Evolutionary conservation across 805 yeast genomes (phyloP).

Genomic region (Candida manassasensis): DNA sequence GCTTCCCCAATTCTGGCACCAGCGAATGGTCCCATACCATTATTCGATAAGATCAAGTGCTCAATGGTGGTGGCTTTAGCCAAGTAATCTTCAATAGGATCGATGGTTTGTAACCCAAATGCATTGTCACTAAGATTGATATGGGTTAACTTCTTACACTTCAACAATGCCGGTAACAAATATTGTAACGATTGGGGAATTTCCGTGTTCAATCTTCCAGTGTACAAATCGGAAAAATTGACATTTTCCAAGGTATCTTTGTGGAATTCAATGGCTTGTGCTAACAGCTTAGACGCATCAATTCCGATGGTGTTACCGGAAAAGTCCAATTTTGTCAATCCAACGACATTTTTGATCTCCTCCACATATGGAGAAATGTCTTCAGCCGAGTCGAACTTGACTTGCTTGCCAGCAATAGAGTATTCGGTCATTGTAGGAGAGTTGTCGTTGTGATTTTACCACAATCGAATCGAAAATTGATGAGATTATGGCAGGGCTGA

Average conservation of each 20-base stretch:
- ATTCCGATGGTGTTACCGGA: conserved; percentile 95
- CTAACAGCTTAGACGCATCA: conserved; percentile 74
- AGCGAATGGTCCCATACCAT: conserved; percentile 98
- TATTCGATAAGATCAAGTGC: conserved; percentile 85
- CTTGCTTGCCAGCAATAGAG: conserved; percentile 68
- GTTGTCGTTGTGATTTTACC: not conserved
- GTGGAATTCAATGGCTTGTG: conserved; percentile 42
- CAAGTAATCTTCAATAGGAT: conserved; percentile 76
- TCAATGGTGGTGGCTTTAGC: conserved; percentile 72
- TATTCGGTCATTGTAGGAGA: conserved; percentile 10
- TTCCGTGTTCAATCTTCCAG: conserved; percentile 92
- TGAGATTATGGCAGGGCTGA: too few species aligned
- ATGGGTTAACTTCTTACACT: conserved; percentile 63
- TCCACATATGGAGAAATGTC: conserved; percentile 71
- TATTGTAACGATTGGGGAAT: conserved; percentile 78
- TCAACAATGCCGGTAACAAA: conserved; percentile 67
- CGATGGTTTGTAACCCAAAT: conserved; percentile 92
- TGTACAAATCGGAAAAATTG: conserved; percentile 87
- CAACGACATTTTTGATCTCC: conserved; percentile 40
- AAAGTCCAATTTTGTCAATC: conserved; percentile 60
- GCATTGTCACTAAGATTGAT: conserved; percentile 93
- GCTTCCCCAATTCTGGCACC: conserved; percentile 93
- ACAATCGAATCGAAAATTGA: too few species aligned
- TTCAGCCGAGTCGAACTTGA: conserved; percentile 66
- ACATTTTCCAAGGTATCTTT: conserved; percentile 55